These are phyloP conservation scores for Thraustochytrium sp. DNA, from an alignment of 352 stramenopile genomes.

Conservation along the genomic window DNA sequence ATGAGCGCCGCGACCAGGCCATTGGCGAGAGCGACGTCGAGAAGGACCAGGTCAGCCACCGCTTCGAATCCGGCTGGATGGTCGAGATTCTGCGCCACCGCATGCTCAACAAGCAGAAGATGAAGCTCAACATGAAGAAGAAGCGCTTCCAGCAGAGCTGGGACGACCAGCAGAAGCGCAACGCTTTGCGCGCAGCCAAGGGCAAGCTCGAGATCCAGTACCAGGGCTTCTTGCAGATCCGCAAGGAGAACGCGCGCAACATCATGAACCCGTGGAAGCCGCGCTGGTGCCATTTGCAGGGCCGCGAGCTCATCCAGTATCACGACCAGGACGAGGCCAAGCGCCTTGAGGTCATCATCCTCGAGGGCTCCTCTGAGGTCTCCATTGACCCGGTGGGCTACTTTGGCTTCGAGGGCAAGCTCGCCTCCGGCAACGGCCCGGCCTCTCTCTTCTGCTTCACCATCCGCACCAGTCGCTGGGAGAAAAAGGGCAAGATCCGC, in stretches of 20 bases:
- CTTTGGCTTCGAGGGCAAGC: slow-evolving; percentile 20
- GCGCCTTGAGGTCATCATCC: slow-evolving; percentile 25
- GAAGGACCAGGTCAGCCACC: neutral
- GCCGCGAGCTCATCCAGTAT: slow-evolving; percentile 2
- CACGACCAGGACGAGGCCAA: slow-evolving; percentile 13
- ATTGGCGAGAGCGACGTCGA: neutral
- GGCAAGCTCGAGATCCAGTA: neutral
- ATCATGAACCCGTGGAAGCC: slow-evolving; percentile 41
- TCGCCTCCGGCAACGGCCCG: neutral
- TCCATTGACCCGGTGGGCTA: neutral
- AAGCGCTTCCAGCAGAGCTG: neutral
- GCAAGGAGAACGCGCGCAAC: slow-evolving; percentile 36
- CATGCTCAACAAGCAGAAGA: slow-evolving; percentile 44
- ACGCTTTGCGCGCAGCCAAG: neutral
- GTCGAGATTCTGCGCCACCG: slow-evolving; percentile 8
- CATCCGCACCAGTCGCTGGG: slow-evolving; percentile 18
- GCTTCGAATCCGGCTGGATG: slow-evolving; percentile 39
- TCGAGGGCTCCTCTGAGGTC: neutral
- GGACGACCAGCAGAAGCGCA: neutral
- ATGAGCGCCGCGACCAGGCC: neutral
- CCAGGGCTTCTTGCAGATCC: slow-evolving; percentile 9
- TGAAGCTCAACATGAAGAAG: neutral
- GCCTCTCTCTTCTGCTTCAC: slow-evolving; percentile 17
- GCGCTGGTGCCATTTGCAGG: neutral
- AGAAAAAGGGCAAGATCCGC: slow-evolving; percentile 12